A percentile compares a stretch with the other conserved stretches of the same genome.
Conservation (phyloP, 2,329 filamentous ascomycete genomes). For the Penicillium hesseltinei region DNA sequence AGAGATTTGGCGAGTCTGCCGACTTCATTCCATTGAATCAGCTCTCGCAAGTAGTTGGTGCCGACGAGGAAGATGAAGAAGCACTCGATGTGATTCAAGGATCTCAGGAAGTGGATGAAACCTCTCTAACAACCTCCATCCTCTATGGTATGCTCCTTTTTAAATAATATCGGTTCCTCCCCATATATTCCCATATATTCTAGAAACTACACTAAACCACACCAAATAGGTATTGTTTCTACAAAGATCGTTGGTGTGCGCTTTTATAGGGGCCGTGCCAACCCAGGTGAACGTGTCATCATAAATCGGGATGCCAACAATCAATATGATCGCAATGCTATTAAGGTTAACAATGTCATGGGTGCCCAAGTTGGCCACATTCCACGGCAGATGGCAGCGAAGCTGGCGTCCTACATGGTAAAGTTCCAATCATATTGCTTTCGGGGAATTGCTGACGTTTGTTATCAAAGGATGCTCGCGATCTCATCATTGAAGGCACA, state of each 20-base stretch:
- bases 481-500: slow-evolving; percentile 65
- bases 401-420: slow-evolving; percentile 71
- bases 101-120: slow-evolving; percentile 37
- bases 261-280: slow-evolving; percentile 65
- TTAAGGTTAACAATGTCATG: slow-evolving; percentile 74
- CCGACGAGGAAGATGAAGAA: slow-evolving; percentile 39
- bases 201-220: background rate
- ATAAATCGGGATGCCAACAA: slow-evolving; percentile 67
- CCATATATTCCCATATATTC: accelerated
- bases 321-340: slow-evolving; percentile 71
- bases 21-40: slow-evolving; percentile 35
- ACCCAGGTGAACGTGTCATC: slow-evolving; percentile 61
- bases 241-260: slow-evolving; percentile 60
- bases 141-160: slow-evolving; percentile 39
- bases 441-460: background rate
- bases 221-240: slow-evolving; percentile 36
- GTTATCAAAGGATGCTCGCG: slow-evolving; percentile 50
- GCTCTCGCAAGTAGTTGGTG: slow-evolving; percentile 26
- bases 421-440: slow-evolving; percentile 13
- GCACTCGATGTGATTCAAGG: slow-evolving; percentile 34
- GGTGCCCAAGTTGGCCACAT: slow-evolving; percentile 76
- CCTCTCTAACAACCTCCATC: slow-evolving; percentile 34
- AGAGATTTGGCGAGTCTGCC: slow-evolving; percentile 30
- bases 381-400: slow-evolving; percentile 64
- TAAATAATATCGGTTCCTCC: background rate